A percentile compares a stretch with the other conserved stretches of the same genome.
These are phyloP conservation scores for Mesembryanthemum crystallinum DNA, from an alignment of 148 eudicot species.

Conservation along the genomic window DNA sequence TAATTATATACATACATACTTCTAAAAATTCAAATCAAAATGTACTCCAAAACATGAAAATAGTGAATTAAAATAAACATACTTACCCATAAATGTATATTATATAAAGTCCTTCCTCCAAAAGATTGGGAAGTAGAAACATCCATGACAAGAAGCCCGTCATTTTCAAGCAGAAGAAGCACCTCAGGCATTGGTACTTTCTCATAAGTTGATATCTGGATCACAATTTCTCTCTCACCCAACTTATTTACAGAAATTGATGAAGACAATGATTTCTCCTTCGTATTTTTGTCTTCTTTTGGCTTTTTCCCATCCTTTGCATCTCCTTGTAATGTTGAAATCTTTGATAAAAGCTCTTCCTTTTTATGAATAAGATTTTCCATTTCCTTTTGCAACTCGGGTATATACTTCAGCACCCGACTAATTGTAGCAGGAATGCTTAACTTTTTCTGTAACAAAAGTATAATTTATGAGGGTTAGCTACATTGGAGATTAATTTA, in stretches of 20 bases:
- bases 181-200: slow-evolving; percentile 34
- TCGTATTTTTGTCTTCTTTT: not conserved
- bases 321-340: slow-evolving; percentile 1
- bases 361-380: slow-evolving; percentile 39
- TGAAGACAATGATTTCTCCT: not conserved
- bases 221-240: slow-evolving; percentile 38
- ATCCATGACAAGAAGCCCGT: slow-evolving; percentile 41
- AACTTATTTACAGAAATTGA: slow-evolving; percentile 32
- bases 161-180: slow-evolving; percentile 42
- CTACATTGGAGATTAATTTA: not conserved
- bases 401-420: slow-evolving; percentile 67
- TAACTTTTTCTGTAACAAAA: slow-evolving; percentile 54
- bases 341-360: slow-evolving; percentile 38
- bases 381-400: slow-evolving; percentile 67
- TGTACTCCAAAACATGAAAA: no score
- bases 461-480: not conserved
- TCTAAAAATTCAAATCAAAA: no score
- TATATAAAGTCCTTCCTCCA: slow-evolving; percentile 51
- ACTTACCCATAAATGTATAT: slow-evolving; percentile 65
- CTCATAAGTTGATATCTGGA: slow-evolving; percentile 47
- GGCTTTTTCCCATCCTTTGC: slow-evolving; percentile 2
- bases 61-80: not conserved
- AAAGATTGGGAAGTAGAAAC: slow-evolving; percentile 47
- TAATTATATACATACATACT: no score
- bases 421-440: slow-evolving; percentile 70